Conservation (phyloP, 495 filamentous ascomycete genomes). For the Clohesyomyces aquaticus region DNA sequence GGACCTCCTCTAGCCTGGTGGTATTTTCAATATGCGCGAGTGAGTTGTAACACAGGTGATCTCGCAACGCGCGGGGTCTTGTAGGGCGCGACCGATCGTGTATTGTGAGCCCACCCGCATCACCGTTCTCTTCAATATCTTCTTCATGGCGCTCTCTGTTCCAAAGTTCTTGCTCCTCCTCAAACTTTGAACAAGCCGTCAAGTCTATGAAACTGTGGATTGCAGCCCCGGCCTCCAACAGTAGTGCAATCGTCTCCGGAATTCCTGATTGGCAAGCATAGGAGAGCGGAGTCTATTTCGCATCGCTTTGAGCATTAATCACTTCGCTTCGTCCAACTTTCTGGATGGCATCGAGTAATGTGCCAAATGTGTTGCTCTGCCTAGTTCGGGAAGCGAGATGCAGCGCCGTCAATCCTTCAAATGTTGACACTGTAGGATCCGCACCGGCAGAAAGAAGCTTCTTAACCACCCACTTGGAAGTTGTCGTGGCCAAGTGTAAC, state of each 20-base stretch:
- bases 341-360: conserved; percentile 8
- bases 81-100: no score
- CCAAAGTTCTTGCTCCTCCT: background rate
- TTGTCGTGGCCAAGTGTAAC: conserved; percentile 21
- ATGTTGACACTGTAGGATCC: conserved; percentile 2
- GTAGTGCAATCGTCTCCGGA: conserved; percentile 13
- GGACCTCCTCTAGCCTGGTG: no score
- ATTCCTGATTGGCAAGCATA: conserved; percentile 24
- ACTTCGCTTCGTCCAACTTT: background rate
- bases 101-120: no score
- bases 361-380: conserved; percentile 18
- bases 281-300: conserved; percentile 19
- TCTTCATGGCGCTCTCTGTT: background rate
- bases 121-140: conserved; percentile 1
- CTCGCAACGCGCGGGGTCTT: no score
- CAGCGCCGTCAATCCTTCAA: conserved; percentile 9
- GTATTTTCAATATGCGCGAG: no score
- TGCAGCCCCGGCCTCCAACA: conserved; percentile 18
- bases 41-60: no score
- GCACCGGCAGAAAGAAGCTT: conserved; percentile 27
- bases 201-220: conserved; percentile 6
- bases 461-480: conserved; percentile 3
- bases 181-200: background rate
- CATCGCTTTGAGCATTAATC: background rate
- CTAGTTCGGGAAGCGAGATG: conserved; percentile 22